These are phyloP conservation scores for Puccinia brachypodii DNA, from an alignment of 1,284 basidiomycete species.

Conservation along the genomic window DNA sequence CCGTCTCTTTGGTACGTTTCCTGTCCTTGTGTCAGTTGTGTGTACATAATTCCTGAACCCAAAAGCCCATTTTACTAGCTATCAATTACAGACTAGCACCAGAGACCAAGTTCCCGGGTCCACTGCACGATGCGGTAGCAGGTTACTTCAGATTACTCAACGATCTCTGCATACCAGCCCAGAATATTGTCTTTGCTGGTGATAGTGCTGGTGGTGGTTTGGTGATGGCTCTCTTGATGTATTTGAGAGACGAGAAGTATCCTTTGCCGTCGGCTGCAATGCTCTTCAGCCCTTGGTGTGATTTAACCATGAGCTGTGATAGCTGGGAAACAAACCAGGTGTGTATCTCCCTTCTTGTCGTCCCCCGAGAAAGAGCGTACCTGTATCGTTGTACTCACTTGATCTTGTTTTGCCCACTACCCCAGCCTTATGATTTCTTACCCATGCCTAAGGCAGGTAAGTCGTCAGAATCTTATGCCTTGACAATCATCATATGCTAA, in stretches of 20 bases:
- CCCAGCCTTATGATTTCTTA: slow-evolving; percentile 57
- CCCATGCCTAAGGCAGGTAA: slow-evolving; percentile 54
- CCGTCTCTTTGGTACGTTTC: slow-evolving; percentile 73
- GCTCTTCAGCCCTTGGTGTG: slow-evolving; percentile 90
- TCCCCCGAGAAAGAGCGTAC: background rate
- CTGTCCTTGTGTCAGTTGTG: no score
- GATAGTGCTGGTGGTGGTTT: slow-evolving; percentile 93
- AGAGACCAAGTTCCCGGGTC: slow-evolving; percentile 88
- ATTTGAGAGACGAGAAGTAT: slow-evolving; percentile 71
- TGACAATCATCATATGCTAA: background rate
- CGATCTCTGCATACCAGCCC: slow-evolving; percentile 83
- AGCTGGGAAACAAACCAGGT: slow-evolving; percentile 91
- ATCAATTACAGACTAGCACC: slow-evolving; percentile 95
- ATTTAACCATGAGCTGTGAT: slow-evolving; percentile 76
- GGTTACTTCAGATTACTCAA: slow-evolving; percentile 84
- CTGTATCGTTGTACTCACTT: background rate
- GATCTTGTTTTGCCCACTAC: background rate
- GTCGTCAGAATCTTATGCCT: background rate
- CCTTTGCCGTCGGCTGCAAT: slow-evolving; percentile 77
- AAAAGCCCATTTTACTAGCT: no score
- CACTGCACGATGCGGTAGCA: slow-evolving; percentile 83
- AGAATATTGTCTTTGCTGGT: slow-evolving; percentile 66
- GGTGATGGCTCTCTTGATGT: slow-evolving; percentile 64
- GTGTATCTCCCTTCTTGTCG: slow-evolving; percentile 48
- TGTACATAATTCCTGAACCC: no score